Percentiles rank a stretch among this genome's conserved stretches.
Conservation (phyloP, 306 rosid genomes). For the Acacia crassicarpa region DNA sequence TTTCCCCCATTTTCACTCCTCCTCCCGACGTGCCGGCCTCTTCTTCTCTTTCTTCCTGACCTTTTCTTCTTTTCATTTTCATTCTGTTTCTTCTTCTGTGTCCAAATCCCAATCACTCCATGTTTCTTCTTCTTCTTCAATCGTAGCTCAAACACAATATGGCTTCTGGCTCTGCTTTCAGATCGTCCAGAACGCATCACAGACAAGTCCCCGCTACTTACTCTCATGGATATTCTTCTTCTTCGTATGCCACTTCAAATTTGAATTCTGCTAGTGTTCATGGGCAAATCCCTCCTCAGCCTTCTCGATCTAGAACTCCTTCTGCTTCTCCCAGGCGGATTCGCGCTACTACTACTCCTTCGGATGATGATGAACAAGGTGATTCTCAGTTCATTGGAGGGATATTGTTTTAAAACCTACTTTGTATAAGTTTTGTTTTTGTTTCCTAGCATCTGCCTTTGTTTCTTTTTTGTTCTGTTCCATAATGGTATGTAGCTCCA, state of each 20-base stretch:
- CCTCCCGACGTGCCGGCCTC: constrained; percentile 29
- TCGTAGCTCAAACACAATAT: neutral
- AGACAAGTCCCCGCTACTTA: neutral
- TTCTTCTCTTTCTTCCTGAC: neutral
- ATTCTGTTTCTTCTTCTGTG: neutral
- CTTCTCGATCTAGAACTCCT: constrained; percentile 42
- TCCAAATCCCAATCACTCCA: neutral
- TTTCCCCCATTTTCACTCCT: neutral
- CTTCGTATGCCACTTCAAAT: neutral
- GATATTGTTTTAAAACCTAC: neutral
- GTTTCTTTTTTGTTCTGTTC: neutral
- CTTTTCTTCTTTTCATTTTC: neutral
- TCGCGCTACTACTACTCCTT: constrained; percentile 30
- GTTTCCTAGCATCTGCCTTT: neutral
- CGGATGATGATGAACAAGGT: constrained; percentile 52
- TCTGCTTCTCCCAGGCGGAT: constrained; percentile 45
- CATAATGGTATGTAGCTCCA: neutral
- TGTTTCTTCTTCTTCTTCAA: neutral
- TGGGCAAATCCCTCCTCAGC: constrained; percentile 31
- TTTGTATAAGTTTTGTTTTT: neutral
- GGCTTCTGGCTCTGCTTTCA: constrained; percentile 34
- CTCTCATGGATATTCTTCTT: constrained; percentile 3
- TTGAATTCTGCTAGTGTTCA: constrained; percentile 9
- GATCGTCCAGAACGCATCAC: neutral
- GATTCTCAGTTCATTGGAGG: neutral